Percentiles rank a stretch among this genome's conserved stretches.
Evolutionary conservation across 306 rosid genomes (phyloP).

Genomic region (Trifolium dubium): DNA sequence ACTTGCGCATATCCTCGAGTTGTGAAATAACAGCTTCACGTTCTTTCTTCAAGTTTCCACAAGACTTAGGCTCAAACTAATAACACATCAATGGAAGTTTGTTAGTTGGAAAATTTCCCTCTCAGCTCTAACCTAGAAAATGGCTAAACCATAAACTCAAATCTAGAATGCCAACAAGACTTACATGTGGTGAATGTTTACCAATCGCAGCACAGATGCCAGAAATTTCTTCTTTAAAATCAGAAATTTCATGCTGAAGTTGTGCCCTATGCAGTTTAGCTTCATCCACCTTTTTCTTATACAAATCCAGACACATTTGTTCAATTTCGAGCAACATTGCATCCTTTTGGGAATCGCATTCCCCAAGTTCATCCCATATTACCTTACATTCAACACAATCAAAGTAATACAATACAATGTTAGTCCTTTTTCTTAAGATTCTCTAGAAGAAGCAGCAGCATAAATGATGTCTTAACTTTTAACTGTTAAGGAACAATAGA

Average conservation of each 20-base stretch:
- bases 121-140: background rate
- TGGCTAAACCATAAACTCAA: slow-evolving; percentile 22
- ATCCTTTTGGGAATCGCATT: slow-evolving; percentile 57
- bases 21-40: slow-evolving; percentile 52
- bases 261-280: slow-evolving; percentile 59
- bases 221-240: slow-evolving; percentile 59
- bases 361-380: slow-evolving; percentile 88
- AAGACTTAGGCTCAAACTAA: slow-evolving; percentile 53
- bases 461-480: background rate
- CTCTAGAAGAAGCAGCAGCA: slow-evolving; percentile 6
- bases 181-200: slow-evolving; percentile 56
- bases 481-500: slow-evolving; percentile 3
- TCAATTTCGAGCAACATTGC: slow-evolving; percentile 64
- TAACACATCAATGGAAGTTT: slow-evolving; percentile 27
- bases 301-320: slow-evolving; percentile 63
- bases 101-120: slow-evolving; percentile 28
- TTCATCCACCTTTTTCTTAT: slow-evolving; percentile 59
- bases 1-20: slow-evolving; percentile 59
- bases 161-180: slow-evolving; percentile 35
- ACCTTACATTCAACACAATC: slow-evolving; percentile 51
- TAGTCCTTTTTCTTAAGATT: background rate
- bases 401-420: slow-evolving; percentile 2
- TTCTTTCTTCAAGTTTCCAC: slow-evolving; percentile 63
- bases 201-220: slow-evolving; percentile 61
- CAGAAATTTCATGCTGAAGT: slow-evolving; percentile 59